Evolutionary conservation across 1,284 basidiomycete species (phyloP).

Genomic region (Papiliotrema terrestris): DNA sequence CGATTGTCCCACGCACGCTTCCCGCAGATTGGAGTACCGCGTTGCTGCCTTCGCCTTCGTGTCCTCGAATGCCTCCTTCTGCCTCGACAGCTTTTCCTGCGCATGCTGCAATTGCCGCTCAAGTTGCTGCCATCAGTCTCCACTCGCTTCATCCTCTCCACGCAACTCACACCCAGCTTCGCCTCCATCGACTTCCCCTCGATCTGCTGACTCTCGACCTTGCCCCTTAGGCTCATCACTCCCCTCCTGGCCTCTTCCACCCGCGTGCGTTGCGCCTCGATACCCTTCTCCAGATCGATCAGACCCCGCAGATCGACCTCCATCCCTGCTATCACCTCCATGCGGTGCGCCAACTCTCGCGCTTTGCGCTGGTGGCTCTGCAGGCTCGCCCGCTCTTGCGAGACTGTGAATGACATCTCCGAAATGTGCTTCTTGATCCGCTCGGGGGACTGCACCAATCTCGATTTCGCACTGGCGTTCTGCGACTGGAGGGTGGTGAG

Average conservation of each 20-base stretch:
- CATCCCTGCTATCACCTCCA: constrained; percentile 64
- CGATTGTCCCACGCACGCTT: constrained; percentile 59
- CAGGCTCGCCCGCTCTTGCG: constrained; percentile 58
- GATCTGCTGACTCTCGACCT: constrained; percentile 65
- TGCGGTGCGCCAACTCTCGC: constrained; percentile 69
- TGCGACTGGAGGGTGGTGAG: constrained; percentile 21
- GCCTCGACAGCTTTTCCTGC: constrained; percentile 68
- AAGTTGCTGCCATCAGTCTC: constrained; percentile 57
- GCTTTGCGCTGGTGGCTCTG: constrained; percentile 62
- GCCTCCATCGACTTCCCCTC: constrained; percentile 65
- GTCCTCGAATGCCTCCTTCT: constrained; percentile 69
- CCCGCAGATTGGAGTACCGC: constrained; percentile 66
- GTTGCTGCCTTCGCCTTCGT: constrained; percentile 64
- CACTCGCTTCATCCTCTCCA: not conserved
- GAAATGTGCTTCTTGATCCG: constrained; percentile 73
- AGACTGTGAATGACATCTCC: constrained; percentile 63
- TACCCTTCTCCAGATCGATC: constrained; percentile 46
- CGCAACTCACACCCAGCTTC: constrained; percentile 59
- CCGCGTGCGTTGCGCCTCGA: constrained; percentile 64
- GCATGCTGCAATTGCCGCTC: constrained; percentile 71
- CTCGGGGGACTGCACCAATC: constrained; percentile 83
- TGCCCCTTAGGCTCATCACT: constrained; percentile 61
- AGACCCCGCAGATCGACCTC: constrained; percentile 57
- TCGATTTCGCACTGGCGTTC: constrained; percentile 60
- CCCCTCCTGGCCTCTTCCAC: constrained; percentile 63